phyloP scores from a whole-genome alignment of 371 early-diverging fungal species.

The Apophysomyces variabilis region DNA sequence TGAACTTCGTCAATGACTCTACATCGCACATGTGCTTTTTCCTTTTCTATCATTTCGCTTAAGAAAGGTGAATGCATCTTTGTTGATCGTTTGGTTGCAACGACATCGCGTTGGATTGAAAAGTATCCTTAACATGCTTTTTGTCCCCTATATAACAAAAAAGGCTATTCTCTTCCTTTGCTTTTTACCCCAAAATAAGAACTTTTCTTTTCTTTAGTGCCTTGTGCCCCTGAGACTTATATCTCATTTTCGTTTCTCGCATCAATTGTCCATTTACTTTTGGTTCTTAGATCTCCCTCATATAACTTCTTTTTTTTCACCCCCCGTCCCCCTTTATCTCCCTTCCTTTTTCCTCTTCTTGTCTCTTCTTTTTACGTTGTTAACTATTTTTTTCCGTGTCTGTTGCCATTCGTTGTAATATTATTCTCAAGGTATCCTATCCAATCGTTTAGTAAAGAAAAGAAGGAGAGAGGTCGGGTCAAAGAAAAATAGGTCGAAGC shows the following conservation, averaged over 20 bases:
- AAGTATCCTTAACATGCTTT: slow-evolving; percentile 5
- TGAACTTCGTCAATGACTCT: too few species aligned
- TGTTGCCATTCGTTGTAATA: slow-evolving; percentile 7
- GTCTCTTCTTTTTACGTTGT: slow-evolving; percentile 5
- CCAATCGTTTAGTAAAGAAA: neutral
- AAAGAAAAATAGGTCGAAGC: neutral
- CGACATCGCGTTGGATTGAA: slow-evolving; percentile 1
- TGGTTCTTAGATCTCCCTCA: neutral
- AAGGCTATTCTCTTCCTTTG: neutral
- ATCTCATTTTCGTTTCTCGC: neutral
- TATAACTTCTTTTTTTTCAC: slow-evolving; percentile 2
- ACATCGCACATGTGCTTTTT: neutral
- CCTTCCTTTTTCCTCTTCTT: neutral
- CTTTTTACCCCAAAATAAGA: neutral
- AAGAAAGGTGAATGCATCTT: neutral
- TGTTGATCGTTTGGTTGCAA: slow-evolving; percentile 8
- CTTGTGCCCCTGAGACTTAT: slow-evolving; percentile 4
- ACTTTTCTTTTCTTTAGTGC: slow-evolving; percentile 6
- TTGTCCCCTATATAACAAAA: slow-evolving; percentile 5
- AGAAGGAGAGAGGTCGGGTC: too few species aligned
- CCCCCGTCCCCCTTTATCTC: neutral
- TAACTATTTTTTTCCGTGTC: slow-evolving; percentile 2
- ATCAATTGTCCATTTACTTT: slow-evolving; percentile 2
- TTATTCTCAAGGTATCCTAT: slow-evolving; percentile 2
- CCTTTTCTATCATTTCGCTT: neutral